Conservation (phyloP, 73 alveolate species). For the Paramecium pentaurelia region DNA sequence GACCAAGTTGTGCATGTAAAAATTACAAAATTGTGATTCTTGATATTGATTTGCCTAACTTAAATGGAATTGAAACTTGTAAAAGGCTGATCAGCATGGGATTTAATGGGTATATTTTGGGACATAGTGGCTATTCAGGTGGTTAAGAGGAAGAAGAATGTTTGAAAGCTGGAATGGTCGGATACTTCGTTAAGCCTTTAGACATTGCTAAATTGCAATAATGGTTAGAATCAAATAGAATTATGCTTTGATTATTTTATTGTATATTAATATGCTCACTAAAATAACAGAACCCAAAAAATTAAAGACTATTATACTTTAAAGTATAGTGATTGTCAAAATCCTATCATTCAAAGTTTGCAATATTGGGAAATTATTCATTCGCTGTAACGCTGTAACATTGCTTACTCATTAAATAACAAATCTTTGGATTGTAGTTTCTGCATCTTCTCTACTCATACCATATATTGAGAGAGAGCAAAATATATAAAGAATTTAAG, state of each 20-base stretch:
- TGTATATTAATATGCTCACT: neutral
- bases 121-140: conserved; percentile 25
- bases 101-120: neutral
- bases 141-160: neutral
- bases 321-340: too few species aligned
- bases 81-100: neutral
- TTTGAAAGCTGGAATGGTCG: conserved; percentile 14
- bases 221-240: conserved; percentile 23
- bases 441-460: too few species aligned
- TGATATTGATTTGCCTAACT: neutral
- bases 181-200: neutral
- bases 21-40: neutral
- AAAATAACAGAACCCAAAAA: neutral
- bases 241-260: neutral
- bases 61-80: conserved; percentile 18
- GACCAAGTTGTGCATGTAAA: neutral
- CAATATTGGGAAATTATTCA: too few species aligned
- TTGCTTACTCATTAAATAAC: too few species aligned
- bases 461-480: too few species aligned
- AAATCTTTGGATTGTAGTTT: too few species aligned
- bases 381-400: too few species aligned
- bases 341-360: too few species aligned
- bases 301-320: too few species aligned
- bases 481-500: too few species aligned
- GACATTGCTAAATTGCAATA: neutral